Conservation (phyloP, 2,329 filamentous ascomycete genomes). For the Penicillium vulpinum region DNA sequence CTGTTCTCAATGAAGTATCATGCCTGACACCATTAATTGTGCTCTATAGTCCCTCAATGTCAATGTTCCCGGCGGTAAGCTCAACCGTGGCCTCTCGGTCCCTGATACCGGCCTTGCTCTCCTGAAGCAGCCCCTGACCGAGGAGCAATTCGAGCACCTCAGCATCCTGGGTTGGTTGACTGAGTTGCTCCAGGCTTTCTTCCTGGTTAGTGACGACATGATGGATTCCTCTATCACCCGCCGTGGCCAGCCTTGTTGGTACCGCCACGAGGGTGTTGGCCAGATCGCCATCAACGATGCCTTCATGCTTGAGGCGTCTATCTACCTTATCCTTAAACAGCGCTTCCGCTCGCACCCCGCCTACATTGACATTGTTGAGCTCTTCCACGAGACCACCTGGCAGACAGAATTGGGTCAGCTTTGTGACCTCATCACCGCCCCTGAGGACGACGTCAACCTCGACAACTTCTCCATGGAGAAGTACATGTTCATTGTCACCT, state of each 20-base stretch:
- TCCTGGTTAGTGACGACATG: slow-evolving; percentile 97
- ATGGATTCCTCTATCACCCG: slow-evolving; percentile 97
- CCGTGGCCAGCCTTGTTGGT: slow-evolving; percentile 95
- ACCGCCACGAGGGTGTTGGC: slow-evolving; percentile 82
- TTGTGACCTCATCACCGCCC: slow-evolving; percentile 91
- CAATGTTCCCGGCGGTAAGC: slow-evolving; percentile 93
- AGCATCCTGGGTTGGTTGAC: slow-evolving; percentile 95
- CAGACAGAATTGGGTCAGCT: slow-evolving; percentile 95
- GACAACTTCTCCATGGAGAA: slow-evolving; percentile 90
- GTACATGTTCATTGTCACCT: slow-evolving; percentile 97
- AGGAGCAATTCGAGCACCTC: slow-evolving; percentile 84
- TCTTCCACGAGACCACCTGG: slow-evolving; percentile 92
- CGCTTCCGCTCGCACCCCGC: slow-evolving; percentile 83
- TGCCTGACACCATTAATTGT: slow-evolving; percentile 3
- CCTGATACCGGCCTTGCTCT: slow-evolving; percentile 85
- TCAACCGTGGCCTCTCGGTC: slow-evolving; percentile 97
- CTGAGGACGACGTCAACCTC: slow-evolving; percentile 89
- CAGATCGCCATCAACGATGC: slow-evolving; percentile 98
- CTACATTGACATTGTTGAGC: slow-evolving; percentile 89
- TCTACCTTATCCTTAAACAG: slow-evolving; percentile 91
- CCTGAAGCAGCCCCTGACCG: slow-evolving; percentile 67
- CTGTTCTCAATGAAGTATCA: not conserved
- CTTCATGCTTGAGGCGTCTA: slow-evolving; percentile 88
- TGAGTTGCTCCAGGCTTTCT: slow-evolving; percentile 97
- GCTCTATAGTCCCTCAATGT: slow-evolving; percentile 68